Base-by-base conservation (phyloP, 1,284 basidiomycete species). In the Neonothopanus nambi region DNA sequence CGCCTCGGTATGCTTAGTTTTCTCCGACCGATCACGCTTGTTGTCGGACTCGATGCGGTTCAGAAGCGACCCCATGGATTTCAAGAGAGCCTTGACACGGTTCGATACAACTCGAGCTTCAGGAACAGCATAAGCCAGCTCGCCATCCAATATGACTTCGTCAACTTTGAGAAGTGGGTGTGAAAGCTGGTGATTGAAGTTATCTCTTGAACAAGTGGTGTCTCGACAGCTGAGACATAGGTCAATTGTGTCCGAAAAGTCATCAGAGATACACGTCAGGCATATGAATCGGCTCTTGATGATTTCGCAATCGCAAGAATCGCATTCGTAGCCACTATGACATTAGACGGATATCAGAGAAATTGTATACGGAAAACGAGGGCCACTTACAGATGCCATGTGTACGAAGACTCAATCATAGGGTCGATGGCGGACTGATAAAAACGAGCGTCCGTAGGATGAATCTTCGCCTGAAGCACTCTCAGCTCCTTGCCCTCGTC, bases 171-270 rank as follows among this genome's bases (percentile, higher is more conserved):
- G n/a, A n/a, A n/a, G n/a, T n/a, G n/a, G n/a, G n/a, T n/a, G n/a
- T n/a, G n/a, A 61, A 5, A 43, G 44, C 5, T 28, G 36, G 47
- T 67, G 65, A 9, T 48, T 52, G 21, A 59, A 60, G n/a, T 47
- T 39, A 15, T 56, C 38, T 20, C 45, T 39, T 26, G 50, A 28
- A 6, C 52, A 39, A 1, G 56, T 54, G 15, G 59, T 41, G 18
- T 46, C 21, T 5, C 50, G 33, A 41, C 62, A 64, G 9, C 52
- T 28, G 26, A 42, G 33, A 51, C 65, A 67, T 21, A 67, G 44
- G 45, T 67, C 60, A 33, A 65, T 51, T 2, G 17, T 37, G 6
- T 61, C 51, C n/a, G 28, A 36, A 30, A 54, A 59, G 2, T 38
- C 41, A 67, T n/a, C n/a, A n/a, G n/a, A n/a, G n/a, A n/a, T n/a